Evolutionary conservation across 2,329 filamentous ascomycete species (phyloP).

Genomic region (Phyllosticta ampelicida): DNA sequence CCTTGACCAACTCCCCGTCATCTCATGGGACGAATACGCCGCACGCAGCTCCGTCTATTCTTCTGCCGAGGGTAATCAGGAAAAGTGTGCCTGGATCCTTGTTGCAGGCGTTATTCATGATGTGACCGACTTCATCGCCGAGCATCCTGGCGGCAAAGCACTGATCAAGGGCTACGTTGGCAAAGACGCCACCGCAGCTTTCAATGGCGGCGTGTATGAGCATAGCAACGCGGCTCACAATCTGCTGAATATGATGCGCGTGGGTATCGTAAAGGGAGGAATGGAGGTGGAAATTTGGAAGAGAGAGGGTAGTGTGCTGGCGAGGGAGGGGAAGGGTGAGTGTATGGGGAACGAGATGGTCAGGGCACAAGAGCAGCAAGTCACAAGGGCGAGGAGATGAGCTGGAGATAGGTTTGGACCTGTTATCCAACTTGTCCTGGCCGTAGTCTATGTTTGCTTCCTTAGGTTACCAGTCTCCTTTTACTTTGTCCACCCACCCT

Average conservation of each 20-base stretch:
- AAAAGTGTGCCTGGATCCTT: slow-evolving; percentile 61
- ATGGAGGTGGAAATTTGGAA: slow-evolving; percentile 93
- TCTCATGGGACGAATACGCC: slow-evolving; percentile 80
- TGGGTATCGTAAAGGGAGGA: slow-evolving; percentile 75
- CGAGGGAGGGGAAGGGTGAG: slow-evolving; percentile 20
- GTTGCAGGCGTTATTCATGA: slow-evolving; percentile 82
- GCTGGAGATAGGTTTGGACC: too few relatives aligned
- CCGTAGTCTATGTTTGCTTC: too few relatives aligned
- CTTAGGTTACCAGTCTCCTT: too few relatives aligned
- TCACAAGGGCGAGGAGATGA: neutral
- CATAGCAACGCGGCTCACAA: slow-evolving; percentile 89
- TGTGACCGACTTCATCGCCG: slow-evolving; percentile 72
- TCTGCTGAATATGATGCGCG: slow-evolving; percentile 75
- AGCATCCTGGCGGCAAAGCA: slow-evolving; percentile 82
- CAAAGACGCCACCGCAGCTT: slow-evolving; percentile 82
- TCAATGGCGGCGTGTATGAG: slow-evolving; percentile 84
- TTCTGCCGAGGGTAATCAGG: neutral
- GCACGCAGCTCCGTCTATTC: slow-evolving; percentile 54
- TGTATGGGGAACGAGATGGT: slow-evolving; percentile 3
- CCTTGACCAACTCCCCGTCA: slow-evolving; percentile 72
- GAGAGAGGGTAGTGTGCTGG: slow-evolving; percentile 63
- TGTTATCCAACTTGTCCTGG: too few relatives aligned
- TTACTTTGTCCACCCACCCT: too few relatives aligned
- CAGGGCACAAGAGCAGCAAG: slow-evolving; percentile 7
- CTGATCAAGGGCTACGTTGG: slow-evolving; percentile 74